These are phyloP conservation scores for Auricularia cornea DNA, from an alignment of 768 basidiomycete species.

Conservation along the genomic window DNA sequence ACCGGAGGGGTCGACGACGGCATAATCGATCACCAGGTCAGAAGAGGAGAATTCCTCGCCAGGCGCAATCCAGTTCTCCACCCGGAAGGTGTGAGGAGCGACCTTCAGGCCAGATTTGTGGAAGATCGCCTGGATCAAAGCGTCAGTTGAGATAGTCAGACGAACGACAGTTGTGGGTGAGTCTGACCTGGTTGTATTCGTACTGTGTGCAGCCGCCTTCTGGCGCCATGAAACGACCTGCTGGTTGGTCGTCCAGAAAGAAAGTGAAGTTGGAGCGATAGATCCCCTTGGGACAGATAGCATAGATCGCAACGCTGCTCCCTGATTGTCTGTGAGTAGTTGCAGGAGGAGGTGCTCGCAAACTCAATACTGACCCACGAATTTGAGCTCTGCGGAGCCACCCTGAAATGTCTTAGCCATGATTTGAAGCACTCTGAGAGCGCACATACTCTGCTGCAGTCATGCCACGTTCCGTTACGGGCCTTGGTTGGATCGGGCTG, in stretches of 20 bases:
- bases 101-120: background rate
- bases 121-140: background rate
- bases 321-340: background rate
- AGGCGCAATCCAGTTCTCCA: background rate
- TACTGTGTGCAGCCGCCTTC: background rate
- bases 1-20: background rate
- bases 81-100: background rate
- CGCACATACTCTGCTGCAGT: background rate
- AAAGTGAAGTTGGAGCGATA: constrained; percentile 1
- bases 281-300: background rate
- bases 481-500: constrained; percentile 3
- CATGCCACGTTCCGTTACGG: constrained; percentile 4
- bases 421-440: background rate
- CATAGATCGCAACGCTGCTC: background rate
- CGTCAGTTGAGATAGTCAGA: too few species aligned
- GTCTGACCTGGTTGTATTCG: background rate
- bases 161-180: too few species aligned
- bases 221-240: background rate
- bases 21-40: background rate
- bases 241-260: background rate
- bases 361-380: background rate
- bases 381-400: background rate
- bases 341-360: too few species aligned
- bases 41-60: background rate
- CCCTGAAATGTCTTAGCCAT: background rate